Evolutionary conservation across 2,329 filamentous ascomycete species (phyloP).

Genomic region (Tolypocladium nubicola): DNA sequence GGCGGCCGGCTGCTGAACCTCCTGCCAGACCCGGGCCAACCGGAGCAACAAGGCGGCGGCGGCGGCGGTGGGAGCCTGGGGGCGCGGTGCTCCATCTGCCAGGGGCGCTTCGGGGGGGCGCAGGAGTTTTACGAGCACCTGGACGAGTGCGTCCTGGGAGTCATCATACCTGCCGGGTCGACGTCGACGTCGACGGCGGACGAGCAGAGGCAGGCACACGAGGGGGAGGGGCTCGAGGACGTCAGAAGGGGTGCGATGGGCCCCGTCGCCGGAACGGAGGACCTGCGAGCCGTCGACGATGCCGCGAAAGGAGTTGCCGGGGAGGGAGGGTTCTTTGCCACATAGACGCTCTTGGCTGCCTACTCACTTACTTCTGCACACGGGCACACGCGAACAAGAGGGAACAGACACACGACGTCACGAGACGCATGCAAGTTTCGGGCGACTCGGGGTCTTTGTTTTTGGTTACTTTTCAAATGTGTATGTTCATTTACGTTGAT

Average conservation of each 20-base stretch:
- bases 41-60: not conserved
- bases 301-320: not conserved
- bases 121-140: constrained; percentile 98
- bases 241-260: not conserved
- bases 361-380: not conserved
- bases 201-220: not conserved
- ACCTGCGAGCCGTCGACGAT: not conserved
- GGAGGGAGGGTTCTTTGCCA: not conserved
- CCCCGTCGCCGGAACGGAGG: not conserved
- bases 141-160: constrained; percentile 53
- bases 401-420: not conserved
- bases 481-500: not conserved
- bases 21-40: not conserved
- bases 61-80: constrained; percentile 32
- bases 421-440: not conserved
- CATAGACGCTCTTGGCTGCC: not conserved
- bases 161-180: constrained; percentile 35
- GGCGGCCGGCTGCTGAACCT: constrained; percentile 7
- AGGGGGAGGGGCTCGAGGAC: not conserved
- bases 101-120: constrained; percentile 66
- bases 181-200: not conserved
- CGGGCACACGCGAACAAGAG: not conserved
- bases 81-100: constrained; percentile 86
- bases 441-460: not conserved
- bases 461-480: not conserved